Conservation (phyloP, 495 filamentous ascomycete species). For the Cetradonia linearis region DNA sequence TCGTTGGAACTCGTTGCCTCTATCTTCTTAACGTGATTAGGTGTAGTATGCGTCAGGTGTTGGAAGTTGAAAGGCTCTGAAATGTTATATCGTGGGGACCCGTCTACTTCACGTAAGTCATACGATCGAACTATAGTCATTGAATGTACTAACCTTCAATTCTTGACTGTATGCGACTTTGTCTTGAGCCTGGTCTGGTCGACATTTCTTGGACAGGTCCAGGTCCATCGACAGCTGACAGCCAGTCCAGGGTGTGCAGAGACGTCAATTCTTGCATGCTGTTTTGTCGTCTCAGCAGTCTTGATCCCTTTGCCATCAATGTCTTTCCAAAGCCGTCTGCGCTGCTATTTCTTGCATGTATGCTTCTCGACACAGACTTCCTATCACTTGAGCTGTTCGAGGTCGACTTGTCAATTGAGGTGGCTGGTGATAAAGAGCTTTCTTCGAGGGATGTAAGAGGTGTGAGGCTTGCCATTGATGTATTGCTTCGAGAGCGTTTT, state of each 20-base stretch:
- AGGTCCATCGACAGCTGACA: slow-evolving; percentile 36
- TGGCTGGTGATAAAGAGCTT: neutral
- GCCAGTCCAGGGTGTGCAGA: slow-evolving; percentile 28
- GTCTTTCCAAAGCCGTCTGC: slow-evolving; percentile 36
- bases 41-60: slow-evolving; percentile 69
- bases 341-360: slow-evolving; percentile 14
- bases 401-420: neutral
- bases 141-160: slow-evolving; percentile 11
- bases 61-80: slow-evolving; percentile 84
- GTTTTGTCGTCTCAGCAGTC: slow-evolving; percentile 43
- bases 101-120: slow-evolving; percentile 20
- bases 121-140: slow-evolving; percentile 25
- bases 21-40: slow-evolving; percentile 50
- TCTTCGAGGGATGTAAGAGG: slow-evolving; percentile 1
- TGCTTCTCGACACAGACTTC: slow-evolving; percentile 16
- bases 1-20: slow-evolving; percentile 49
- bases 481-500: slow-evolving; percentile 21
- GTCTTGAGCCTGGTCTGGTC: slow-evolving; percentile 5
- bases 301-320: slow-evolving; percentile 39
- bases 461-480: slow-evolving; percentile 9
- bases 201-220: neutral
- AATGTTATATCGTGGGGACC: slow-evolving; percentile 40
- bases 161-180: slow-evolving; percentile 10
- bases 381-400: slow-evolving; percentile 7
- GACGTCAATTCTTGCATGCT: slow-evolving; percentile 43